Evolutionary conservation across 1,139 yeast species (phyloP).

Genomic region (Zygosaccharomyces sapae): DNA sequence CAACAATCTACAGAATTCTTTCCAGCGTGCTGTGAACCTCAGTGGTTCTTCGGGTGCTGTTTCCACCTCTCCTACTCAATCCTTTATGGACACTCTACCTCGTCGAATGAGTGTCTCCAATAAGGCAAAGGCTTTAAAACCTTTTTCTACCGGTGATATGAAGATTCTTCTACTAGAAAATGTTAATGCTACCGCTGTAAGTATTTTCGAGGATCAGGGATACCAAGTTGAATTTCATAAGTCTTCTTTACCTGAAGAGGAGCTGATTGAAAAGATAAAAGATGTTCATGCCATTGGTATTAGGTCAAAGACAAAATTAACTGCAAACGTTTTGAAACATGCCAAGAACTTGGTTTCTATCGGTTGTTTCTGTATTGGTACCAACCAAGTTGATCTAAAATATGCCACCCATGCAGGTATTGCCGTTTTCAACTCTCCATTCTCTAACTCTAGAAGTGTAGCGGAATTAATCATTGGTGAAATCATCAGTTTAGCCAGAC

Average conservation of each 20-base stretch:
- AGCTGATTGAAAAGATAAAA: constrained; percentile 86
- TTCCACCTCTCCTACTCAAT: constrained; percentile 52
- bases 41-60: constrained; percentile 61
- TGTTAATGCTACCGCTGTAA: constrained; percentile 87
- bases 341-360: constrained; percentile 86
- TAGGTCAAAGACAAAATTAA: constrained; percentile 91
- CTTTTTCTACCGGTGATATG: constrained; percentile 59
- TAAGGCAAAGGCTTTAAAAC: constrained; percentile 46
- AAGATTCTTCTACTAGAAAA: constrained; percentile 87
- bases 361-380: constrained; percentile 99
- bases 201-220: constrained; percentile 81
- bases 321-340: constrained; percentile 69
- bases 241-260: constrained; percentile 85
- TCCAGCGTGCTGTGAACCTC: constrained; percentile 48
- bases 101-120: constrained; percentile 38
- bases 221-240: constrained; percentile 95
- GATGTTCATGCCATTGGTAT: constrained; percentile 97
- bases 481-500: constrained; percentile 90
- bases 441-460: constrained; percentile 96
- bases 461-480: constrained; percentile 97
- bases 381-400: constrained; percentile 93
- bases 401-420: constrained; percentile 90
- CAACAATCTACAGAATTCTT: constrained; percentile 48
- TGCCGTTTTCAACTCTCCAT: constrained; percentile 97
- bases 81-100: constrained; percentile 41